These are phyloP conservation scores for Ascochyta koolunga DNA, from an alignment of 2,329 filamentous ascomycete species.

Conservation along the genomic window DNA sequence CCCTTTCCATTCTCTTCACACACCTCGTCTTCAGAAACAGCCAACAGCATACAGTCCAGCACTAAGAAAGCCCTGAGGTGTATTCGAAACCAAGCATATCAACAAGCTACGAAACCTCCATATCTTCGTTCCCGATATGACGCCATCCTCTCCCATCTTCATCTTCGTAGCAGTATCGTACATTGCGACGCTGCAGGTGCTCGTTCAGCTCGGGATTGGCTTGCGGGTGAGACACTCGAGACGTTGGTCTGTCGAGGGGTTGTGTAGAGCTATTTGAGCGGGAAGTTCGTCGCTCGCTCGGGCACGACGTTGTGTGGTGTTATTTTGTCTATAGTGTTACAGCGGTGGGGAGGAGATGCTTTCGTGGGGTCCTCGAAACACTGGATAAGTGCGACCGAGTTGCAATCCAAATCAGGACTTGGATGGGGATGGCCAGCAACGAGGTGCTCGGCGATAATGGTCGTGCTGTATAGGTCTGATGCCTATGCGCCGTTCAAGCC, in stretches of 20 bases:
- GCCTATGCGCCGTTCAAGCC: constrained; percentile 25
- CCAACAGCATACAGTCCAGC: no score
- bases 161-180: constrained; percentile 24
- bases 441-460: constrained; percentile 13
- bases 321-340: constrained; percentile 12
- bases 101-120: not conserved
- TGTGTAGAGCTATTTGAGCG: constrained; percentile 25
- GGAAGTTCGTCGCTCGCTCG: constrained; percentile 29
- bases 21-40: not conserved
- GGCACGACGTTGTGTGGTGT: constrained; percentile 15
- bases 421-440: constrained; percentile 18
- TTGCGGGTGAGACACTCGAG: constrained; percentile 18
- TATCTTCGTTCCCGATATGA: constrained; percentile 10
- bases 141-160: constrained; percentile 20
- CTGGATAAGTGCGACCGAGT: constrained; percentile 24
- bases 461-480: constrained; percentile 21
- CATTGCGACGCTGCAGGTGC: constrained; percentile 26
- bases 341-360: constrained; percentile 6
- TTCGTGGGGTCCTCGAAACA: constrained; percentile 18
- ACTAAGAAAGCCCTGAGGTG: not conserved
- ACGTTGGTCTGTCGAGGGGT: constrained; percentile 11
- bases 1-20: not conserved
- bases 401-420: constrained; percentile 26
- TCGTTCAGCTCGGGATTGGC: constrained; percentile 19
- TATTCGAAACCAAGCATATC: not conserved